Percentiles rank a stretch among this genome's conserved stretches.
Conservation (phyloP, 805 yeast species). For the Candida morakotiae region DNA sequence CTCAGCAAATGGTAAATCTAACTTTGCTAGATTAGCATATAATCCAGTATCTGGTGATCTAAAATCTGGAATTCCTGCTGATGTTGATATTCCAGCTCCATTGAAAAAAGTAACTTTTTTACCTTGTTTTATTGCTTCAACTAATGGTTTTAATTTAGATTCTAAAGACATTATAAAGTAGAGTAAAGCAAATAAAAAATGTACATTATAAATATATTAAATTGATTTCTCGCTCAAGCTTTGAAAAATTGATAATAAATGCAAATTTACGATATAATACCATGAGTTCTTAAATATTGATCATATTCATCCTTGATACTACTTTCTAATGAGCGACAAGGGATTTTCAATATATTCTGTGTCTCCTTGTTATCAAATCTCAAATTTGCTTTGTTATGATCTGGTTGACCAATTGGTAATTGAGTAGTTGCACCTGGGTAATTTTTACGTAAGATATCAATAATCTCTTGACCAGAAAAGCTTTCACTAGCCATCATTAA, state of each 20-base stretch:
- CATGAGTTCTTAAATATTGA: constrained; percentile 14
- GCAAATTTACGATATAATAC: constrained; percentile 4
- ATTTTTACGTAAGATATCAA: constrained; percentile 17
- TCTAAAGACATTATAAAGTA: constrained; percentile 1
- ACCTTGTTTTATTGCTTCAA: constrained; percentile 24
- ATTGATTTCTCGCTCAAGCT: background rate
- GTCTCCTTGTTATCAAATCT: constrained; percentile 13
- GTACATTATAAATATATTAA: background rate
- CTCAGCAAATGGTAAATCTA: constrained; percentile 86
- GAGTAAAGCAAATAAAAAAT: background rate
- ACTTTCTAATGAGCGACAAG: constrained; percentile 17
- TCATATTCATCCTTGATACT: constrained; percentile 21
- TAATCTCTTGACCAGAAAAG: constrained; percentile 16
- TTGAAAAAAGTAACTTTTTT: constrained; percentile 61
- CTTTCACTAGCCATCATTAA: constrained; percentile 15
- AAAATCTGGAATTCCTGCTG: constrained; percentile 95
- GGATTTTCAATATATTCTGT: constrained; percentile 17
- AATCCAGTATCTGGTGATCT: constrained; percentile 87
- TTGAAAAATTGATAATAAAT: background rate
- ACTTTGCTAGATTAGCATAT: constrained; percentile 70
- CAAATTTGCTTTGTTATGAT: constrained; percentile 3
- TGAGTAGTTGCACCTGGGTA: constrained; percentile 18
- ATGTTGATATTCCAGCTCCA: constrained; percentile 94
- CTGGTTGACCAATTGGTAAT: constrained; percentile 17
- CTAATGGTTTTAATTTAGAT: constrained; percentile 18